Percentiles rank a stretch among this genome's conserved stretches.
phyloP scores from a whole-genome alignment of 83 land plant species.

The Picea abies region DNA sequence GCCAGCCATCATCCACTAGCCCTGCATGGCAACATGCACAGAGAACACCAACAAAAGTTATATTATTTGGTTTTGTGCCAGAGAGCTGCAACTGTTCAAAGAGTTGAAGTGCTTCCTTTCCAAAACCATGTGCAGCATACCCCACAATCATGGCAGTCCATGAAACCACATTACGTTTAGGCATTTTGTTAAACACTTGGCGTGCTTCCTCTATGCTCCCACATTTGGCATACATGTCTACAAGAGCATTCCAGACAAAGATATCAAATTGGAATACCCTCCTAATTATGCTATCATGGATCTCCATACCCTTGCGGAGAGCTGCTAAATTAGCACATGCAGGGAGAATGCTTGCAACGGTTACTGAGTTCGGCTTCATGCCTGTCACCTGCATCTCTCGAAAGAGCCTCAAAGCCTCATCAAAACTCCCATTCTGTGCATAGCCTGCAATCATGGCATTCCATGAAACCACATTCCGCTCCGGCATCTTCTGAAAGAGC shows the following conservation, averaged over 20 bases:
- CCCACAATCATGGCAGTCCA: constrained; percentile 71
- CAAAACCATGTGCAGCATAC: constrained; percentile 52
- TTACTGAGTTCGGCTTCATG: neutral
- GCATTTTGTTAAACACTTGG: constrained; percentile 39
- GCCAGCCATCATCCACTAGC: too few relatives aligned
- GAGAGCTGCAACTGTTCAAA: constrained; percentile 39
- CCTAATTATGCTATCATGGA: neutral
- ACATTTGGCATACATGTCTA: constrained; percentile 40
- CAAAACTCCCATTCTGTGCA: neutral
- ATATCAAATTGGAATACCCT: constrained; percentile 14
- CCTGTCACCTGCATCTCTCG: neutral
- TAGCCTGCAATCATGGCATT: constrained; percentile 7
- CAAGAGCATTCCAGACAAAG: constrained; percentile 32
- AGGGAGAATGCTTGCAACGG: neutral
- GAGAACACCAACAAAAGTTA: too few relatives aligned
- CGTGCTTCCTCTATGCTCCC: constrained; percentile 37
- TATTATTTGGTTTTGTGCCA: neutral
- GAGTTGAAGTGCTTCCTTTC: constrained; percentile 39
- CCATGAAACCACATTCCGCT: neutral
- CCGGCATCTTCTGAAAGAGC: constrained; percentile 27
- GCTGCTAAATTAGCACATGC: constrained; percentile 4
- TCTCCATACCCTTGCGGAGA: neutral
- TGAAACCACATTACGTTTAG: constrained; percentile 39
- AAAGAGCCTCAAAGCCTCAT: neutral
- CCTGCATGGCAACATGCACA: too few relatives aligned